Base-by-base conservation (phyloP, 2,329 filamentous ascomycete genomes). In the Endoconidiophora polonica region DNA sequence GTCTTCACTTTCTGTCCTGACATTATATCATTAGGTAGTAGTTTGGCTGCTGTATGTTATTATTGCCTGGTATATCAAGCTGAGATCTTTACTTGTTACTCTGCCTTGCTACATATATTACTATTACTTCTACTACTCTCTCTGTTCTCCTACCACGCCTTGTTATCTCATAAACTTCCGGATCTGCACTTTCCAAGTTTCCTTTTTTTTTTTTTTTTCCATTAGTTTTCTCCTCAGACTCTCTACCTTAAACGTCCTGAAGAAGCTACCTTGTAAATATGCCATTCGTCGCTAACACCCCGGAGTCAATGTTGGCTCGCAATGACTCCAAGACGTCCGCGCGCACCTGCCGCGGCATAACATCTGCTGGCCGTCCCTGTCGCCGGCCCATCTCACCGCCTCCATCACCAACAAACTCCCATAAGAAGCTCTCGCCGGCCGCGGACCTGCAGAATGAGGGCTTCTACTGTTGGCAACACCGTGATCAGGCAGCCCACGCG, bases 391-490 rank as follows among this genome's bases (percentile, higher is more conserved):
- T 74, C 18, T 65, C 74, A 7, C 67, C 62, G 61, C 46, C 29
- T 4, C 41, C 26, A 54, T 65, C 44, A 56, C 60, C 45, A 29
- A 16, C 56, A 24, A 49, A 9, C 41, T 48, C 38, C 37, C 48
- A 48, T 49, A 45, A 46, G 48, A 50, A 52, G 50, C n/a, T 40
- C 14, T 7, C 49, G 16, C 29, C 38, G 18, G 18, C 42, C 16
- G 10, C 23, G 58, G 20, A 57, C 54, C 4, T 65, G 68, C 49
- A 39, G 72, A 77, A 54, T 71, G 73, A 77, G 54, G 70, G 66
- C n/a, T 74, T 81, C 46, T 95, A 87, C 66, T 96, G 90, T 69
- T 94, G 85, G 83, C 87, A 95, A 63, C 91, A 98, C 68, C 88
- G 85, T 61, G 86, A 91, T 52, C 91, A 98, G 64, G 86, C 86